These are phyloP conservation scores for Nakazawaea ambrosiae DNA, from an alignment of 805 yeast species.

Conservation along the genomic window DNA sequence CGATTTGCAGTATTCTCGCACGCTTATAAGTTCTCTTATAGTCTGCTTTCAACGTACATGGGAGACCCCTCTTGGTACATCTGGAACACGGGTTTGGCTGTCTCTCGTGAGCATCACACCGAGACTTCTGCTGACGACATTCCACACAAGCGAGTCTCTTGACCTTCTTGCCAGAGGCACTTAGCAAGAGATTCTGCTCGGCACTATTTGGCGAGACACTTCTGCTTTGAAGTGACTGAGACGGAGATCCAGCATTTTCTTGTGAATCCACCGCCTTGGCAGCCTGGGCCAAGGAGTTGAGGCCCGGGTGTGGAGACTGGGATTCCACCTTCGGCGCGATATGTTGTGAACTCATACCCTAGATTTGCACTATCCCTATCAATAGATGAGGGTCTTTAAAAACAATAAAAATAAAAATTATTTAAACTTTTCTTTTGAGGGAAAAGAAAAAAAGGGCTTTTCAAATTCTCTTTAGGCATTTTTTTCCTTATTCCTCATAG, in stretches of 20 bases:
- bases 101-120: constrained; percentile 76
- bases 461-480: too few relatives aligned
- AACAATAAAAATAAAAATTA: too few relatives aligned
- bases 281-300: constrained; percentile 10
- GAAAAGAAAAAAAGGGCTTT: not conserved
- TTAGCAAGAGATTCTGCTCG: not conserved
- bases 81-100: constrained; percentile 79
- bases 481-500: too few relatives aligned
- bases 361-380: too few relatives aligned
- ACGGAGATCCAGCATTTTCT: not conserved
- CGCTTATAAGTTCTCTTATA: constrained; percentile 88
- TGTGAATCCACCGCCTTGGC: constrained; percentile 7
- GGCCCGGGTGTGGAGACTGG: constrained; percentile 4
- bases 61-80: constrained; percentile 62
- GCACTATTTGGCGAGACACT: not conserved
- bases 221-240: constrained; percentile 13
- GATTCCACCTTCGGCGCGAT: not conserved
- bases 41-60: constrained; percentile 70
- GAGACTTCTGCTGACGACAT: constrained; percentile 91
- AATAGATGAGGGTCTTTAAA: too few relatives aligned
- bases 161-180: constrained; percentile 13
- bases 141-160: constrained; percentile 88
- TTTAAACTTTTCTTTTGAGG: not conserved
- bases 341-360: too few relatives aligned
- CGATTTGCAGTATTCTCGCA: constrained; percentile 76